phyloP scores from a whole-genome alignment of 768 basidiomycete genomes.

The Amanita inopinata region DNA sequence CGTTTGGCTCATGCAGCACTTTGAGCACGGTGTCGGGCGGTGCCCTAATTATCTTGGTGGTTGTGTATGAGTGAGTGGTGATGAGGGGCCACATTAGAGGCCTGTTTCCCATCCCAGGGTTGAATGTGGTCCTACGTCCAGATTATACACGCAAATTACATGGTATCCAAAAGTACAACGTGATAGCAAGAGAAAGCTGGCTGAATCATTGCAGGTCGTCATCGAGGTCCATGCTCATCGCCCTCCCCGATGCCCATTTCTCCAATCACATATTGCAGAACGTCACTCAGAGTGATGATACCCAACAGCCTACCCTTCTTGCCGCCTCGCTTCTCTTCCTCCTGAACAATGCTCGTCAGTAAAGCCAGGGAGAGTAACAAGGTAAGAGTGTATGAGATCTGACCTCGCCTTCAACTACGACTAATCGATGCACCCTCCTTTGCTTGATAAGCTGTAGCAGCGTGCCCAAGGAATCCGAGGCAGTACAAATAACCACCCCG shows the following conservation, averaged over 20 bases:
- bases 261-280: slow-evolving; percentile 74
- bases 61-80: slow-evolving; percentile 17
- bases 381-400: slow-evolving; percentile 15
- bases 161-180: slow-evolving; percentile 7
- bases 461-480: slow-evolving; percentile 83
- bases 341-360: slow-evolving; percentile 29
- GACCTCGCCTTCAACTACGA: slow-evolving; percentile 90
- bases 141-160: not conserved
- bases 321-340: slow-evolving; percentile 71
- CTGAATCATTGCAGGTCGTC: not conserved
- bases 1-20: slow-evolving; percentile 24
- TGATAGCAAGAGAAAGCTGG: slow-evolving; percentile 1
- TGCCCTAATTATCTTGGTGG: slow-evolving; percentile 17
- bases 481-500: slow-evolving; percentile 93
- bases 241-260: slow-evolving; percentile 44
- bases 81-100: slow-evolving; percentile 26
- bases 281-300: slow-evolving; percentile 84
- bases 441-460: slow-evolving; percentile 88
- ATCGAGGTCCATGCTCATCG: slow-evolving; percentile 18
- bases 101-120: too few species aligned
- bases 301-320: slow-evolving; percentile 79
- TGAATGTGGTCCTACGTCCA: not conserved
- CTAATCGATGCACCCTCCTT: slow-evolving; percentile 86
- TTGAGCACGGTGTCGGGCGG: slow-evolving; percentile 16
- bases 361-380: slow-evolving; percentile 1